These are phyloP conservation scores for Sugiyamaella boreocaroliniensis DNA, from an alignment of 805 yeast species.

Conservation along the genomic window DNA sequence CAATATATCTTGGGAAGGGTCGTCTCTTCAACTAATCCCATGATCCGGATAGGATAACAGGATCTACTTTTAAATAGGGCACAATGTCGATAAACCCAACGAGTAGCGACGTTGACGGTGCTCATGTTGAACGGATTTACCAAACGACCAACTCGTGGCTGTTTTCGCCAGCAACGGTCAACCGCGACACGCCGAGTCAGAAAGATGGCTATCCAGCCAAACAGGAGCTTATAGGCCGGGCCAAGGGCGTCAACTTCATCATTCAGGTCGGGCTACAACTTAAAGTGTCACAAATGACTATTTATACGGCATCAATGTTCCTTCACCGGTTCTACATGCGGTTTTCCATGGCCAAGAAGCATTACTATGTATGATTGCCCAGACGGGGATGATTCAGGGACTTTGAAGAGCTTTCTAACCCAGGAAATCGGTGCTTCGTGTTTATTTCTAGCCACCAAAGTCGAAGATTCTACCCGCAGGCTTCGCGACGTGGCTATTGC, in stretches of 20 bases:
- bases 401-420: background rate
- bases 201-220: slow-evolving; percentile 9
- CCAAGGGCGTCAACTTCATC: slow-evolving; percentile 45
- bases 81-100: background rate
- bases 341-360: slow-evolving; percentile 36
- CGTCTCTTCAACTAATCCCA: too few species aligned
- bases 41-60: background rate
- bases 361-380: slow-evolving; percentile 31
- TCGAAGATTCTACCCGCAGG: slow-evolving; percentile 46
- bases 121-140: background rate
- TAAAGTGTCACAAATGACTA: slow-evolving; percentile 42
- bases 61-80: background rate
- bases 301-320: slow-evolving; percentile 42
- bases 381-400: background rate
- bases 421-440: slow-evolving; percentile 44
- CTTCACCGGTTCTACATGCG: slow-evolving; percentile 50
- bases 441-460: slow-evolving; percentile 47
- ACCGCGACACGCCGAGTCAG: slow-evolving; percentile 22
- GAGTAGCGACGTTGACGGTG: background rate
- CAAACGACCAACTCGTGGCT: slow-evolving; percentile 19
- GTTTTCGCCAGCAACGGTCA: slow-evolving; percentile 20
- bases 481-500: slow-evolving; percentile 44
- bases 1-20: too few species aligned
- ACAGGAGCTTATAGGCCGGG: slow-evolving; percentile 38
- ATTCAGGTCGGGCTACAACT: slow-evolving; percentile 39